phyloP scores from a whole-genome alignment of 2,329 filamentous ascomycete genomes.

The Niveomyces coronatus region DNA sequence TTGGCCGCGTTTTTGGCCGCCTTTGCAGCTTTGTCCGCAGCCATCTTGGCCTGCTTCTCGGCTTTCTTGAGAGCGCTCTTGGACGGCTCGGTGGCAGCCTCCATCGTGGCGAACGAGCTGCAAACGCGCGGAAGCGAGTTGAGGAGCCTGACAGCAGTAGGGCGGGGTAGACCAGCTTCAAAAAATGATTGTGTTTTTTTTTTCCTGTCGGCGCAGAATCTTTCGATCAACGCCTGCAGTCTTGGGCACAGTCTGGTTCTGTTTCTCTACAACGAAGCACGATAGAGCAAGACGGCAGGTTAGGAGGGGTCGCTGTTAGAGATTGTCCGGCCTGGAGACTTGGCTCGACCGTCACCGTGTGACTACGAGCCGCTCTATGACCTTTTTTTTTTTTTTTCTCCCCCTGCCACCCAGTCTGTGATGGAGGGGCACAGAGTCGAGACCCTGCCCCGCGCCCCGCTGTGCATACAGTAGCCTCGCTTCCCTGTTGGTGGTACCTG shows the following conservation, averaged over 20 bases:
- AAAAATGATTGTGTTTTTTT: too few relatives aligned
- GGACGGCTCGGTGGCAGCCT: conserved; percentile 31
- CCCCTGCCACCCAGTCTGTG: too few relatives aligned
- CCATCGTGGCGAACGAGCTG: conserved; percentile 17
- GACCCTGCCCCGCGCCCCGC: conserved; percentile 9
- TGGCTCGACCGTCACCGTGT: conserved; percentile 6
- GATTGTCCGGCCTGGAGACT: too few relatives aligned
- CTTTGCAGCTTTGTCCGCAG: conserved; percentile 52
- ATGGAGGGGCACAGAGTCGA: conserved; percentile 6
- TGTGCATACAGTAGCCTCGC: too few relatives aligned
- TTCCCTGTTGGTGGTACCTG: too few relatives aligned
- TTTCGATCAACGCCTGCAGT: too few relatives aligned
- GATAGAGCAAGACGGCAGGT: too few relatives aligned
- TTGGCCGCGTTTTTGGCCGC: conserved; percentile 42
- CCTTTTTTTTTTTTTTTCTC: conserved; percentile 9
- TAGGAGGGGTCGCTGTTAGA: too few relatives aligned
- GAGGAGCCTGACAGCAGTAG: neutral
- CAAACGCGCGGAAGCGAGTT: conserved; percentile 4
- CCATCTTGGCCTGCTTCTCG: conserved; percentile 52
- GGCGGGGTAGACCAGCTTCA: conserved; percentile 4
- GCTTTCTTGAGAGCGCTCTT: conserved; percentile 58
- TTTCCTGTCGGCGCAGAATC: too few relatives aligned
- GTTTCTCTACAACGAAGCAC: too few relatives aligned
- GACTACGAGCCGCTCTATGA: conserved; percentile 6
- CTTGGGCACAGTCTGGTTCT: too few relatives aligned